Evolutionary conservation across 768 basidiomycete species (phyloP).

Genomic region (Trametopsis cervina): DNA sequence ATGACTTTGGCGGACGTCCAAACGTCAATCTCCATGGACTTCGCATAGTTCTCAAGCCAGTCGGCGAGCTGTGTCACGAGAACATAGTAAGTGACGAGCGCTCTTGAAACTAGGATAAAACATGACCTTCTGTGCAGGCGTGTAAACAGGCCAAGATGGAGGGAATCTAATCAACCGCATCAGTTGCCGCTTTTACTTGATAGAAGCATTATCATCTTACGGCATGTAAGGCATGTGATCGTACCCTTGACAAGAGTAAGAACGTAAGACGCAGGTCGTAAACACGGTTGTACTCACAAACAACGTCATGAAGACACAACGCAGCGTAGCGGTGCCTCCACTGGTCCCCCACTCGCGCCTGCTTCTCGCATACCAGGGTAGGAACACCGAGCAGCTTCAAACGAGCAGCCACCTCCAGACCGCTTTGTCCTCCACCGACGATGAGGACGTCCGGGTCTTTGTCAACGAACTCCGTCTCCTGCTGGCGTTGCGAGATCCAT

Average conservation of each 20-base stretch:
- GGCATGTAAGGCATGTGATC: conserved; percentile 51
- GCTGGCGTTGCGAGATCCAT: conserved; percentile 43
- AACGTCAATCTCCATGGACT: conserved; percentile 51
- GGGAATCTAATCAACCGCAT: conserved; percentile 55
- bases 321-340: conserved; percentile 45
- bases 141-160: conserved; percentile 49
- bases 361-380: conserved; percentile 51
- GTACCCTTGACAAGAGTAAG: conserved; percentile 30
- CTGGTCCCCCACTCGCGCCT: conserved; percentile 45
- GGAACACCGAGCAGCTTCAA: conserved; percentile 39
- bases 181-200: too few species aligned
- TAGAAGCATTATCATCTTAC: too few species aligned
- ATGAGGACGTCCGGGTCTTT: conserved; percentile 41
- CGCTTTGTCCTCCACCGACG: conserved; percentile 35
- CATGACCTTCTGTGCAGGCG: conserved; percentile 40
- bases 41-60: conserved; percentile 59
- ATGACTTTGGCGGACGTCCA: conserved; percentile 45
- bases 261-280: background rate
- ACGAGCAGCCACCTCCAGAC: conserved; percentile 43
- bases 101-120: background rate
- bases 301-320: conserved; percentile 29
- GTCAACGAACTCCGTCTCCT: conserved; percentile 39
- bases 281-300: conserved; percentile 18
- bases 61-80: conserved; percentile 56
- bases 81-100: too few species aligned